phyloP scores from a whole-genome alignment of 495 filamentous ascomycete species.

The Penicillium robsamsonii region DNA sequence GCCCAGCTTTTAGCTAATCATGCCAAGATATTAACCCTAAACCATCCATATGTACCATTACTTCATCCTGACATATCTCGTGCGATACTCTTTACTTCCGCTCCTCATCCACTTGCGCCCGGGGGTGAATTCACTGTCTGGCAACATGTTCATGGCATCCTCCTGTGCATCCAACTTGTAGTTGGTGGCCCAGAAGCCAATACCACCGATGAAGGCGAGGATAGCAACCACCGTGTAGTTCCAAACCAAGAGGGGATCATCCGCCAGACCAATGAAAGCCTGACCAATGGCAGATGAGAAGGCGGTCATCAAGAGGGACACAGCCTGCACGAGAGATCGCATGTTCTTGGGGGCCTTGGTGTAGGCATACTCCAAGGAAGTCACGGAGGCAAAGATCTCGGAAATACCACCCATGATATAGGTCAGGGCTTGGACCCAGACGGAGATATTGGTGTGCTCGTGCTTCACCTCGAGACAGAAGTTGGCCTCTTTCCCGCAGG shows the following conservation, averaged over 20 bases:
- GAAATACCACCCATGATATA: slow-evolving; percentile 70
- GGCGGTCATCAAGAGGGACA: slow-evolving; percentile 68
- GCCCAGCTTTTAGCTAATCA: slow-evolving; percentile 1
- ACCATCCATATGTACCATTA: background rate
- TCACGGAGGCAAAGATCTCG: slow-evolving; percentile 71
- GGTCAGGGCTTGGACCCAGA: slow-evolving; percentile 61
- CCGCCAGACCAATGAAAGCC: slow-evolving; percentile 62
- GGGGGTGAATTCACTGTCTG: slow-evolving; percentile 23
- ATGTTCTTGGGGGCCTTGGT: slow-evolving; percentile 78
- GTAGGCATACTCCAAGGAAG: slow-evolving; percentile 69
- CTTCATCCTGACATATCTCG: slow-evolving; percentile 1
- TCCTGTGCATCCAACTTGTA: slow-evolving; percentile 59
- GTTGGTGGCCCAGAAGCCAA: slow-evolving; percentile 62
- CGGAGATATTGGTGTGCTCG: slow-evolving; percentile 50
- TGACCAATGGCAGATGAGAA: slow-evolving; percentile 67
- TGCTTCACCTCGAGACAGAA: slow-evolving; percentile 35
- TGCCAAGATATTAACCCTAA: background rate
- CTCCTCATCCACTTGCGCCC: slow-evolving; percentile 21
- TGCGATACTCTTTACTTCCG: slow-evolving; percentile 4
- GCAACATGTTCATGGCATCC: slow-evolving; percentile 57
- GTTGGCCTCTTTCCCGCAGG: slow-evolving; percentile 56
- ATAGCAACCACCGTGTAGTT: slow-evolving; percentile 65
- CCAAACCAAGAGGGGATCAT: slow-evolving; percentile 64
- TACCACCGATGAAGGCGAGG: slow-evolving; percentile 56
- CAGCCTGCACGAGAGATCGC: slow-evolving; percentile 66